Percentiles rank a stretch among this genome's conserved stretches.
Evolutionary conservation across 2,329 filamentous ascomycete genomes (phyloP).

Genomic region (Aspergillus thermomutatus): DNA sequence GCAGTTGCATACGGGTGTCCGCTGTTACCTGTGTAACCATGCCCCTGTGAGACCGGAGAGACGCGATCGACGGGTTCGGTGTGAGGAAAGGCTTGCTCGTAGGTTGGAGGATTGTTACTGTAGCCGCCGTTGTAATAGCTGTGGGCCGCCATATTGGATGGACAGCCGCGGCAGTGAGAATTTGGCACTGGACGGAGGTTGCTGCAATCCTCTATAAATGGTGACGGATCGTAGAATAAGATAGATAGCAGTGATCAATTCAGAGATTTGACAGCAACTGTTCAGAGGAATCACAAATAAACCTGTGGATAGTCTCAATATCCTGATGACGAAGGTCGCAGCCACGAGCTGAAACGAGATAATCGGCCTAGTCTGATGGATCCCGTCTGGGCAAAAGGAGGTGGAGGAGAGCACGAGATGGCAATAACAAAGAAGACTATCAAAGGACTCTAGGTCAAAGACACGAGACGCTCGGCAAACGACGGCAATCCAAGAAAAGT

Average conservation of each 20-base stretch:
- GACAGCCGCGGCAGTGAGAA: slow-evolving; percentile 1
- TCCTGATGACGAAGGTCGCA: neutral
- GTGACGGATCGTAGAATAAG: neutral
- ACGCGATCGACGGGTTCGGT: slow-evolving; percentile 37
- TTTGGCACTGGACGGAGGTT: slow-evolving; percentile 4
- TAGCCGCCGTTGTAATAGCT: slow-evolving; percentile 60
- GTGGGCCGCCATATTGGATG: slow-evolving; percentile 57
- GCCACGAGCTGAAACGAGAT: neutral
- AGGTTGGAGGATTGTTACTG: slow-evolving; percentile 29
- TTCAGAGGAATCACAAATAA: neutral
- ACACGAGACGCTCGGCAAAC: neutral
- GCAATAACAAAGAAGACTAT: neutral
- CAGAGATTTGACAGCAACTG: neutral
- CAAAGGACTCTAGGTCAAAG: neutral
- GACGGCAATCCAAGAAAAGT: neutral
- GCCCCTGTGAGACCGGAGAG: slow-evolving; percentile 10
- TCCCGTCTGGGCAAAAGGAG: neutral
- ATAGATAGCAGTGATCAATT: neutral
- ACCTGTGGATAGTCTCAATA: neutral
- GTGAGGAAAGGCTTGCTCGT: slow-evolving; percentile 33
- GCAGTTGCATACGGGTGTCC: slow-evolving; percentile 38
- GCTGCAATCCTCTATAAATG: neutral
- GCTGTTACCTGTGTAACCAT: slow-evolving; percentile 19
- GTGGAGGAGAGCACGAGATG: neutral
- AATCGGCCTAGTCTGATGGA: neutral